Conservation (phyloP, 2,329 filamentous ascomycete genomes). For the Botrytis cinerea region DNA sequence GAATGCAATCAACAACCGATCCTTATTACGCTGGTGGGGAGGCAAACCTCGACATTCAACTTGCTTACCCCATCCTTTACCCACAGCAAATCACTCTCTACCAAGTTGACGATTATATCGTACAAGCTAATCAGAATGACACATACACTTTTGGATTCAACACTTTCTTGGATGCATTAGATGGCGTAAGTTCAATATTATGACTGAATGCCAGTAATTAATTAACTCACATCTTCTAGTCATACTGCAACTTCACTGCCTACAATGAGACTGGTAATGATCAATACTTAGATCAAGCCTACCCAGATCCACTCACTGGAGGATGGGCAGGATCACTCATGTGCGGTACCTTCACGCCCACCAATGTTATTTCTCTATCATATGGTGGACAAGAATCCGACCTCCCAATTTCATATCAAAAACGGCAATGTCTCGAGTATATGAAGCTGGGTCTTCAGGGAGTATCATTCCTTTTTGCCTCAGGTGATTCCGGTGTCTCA, state of each 20-base stretch:
- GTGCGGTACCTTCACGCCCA: conserved; percentile 43
- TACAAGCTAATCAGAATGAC: conserved; percentile 28
- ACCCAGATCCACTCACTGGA: conserved; percentile 36
- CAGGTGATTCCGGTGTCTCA: conserved; percentile 50
- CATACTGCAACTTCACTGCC: conserved; percentile 47
- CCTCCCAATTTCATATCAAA: conserved; percentile 55
- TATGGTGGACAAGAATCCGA: conserved; percentile 56
- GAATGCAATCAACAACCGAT: conserved; percentile 38
- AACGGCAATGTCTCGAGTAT: conserved; percentile 52
- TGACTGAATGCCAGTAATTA: conserved; percentile 26
- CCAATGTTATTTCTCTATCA: conserved; percentile 57
- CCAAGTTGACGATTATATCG: conserved; percentile 45
- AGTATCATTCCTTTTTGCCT: conserved; percentile 49
- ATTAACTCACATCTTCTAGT: conserved; percentile 33
- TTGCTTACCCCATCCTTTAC: conserved; percentile 44
- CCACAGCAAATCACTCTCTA: conserved; percentile 45
- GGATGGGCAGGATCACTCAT: conserved; percentile 39
- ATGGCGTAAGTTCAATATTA: conserved; percentile 39
- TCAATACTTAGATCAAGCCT: conserved; percentile 32
- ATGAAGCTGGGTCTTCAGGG: conserved; percentile 54
- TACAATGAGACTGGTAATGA: conserved; percentile 45
- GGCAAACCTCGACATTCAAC: conserved; percentile 42
- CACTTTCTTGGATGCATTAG: conserved; percentile 50
- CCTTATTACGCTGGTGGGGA: conserved; percentile 39
- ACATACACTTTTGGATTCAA: conserved; percentile 47